phyloP scores from a whole-genome alignment of 192 early-diverging fungal genomes.

The Rhizophagus sp. region DNA sequence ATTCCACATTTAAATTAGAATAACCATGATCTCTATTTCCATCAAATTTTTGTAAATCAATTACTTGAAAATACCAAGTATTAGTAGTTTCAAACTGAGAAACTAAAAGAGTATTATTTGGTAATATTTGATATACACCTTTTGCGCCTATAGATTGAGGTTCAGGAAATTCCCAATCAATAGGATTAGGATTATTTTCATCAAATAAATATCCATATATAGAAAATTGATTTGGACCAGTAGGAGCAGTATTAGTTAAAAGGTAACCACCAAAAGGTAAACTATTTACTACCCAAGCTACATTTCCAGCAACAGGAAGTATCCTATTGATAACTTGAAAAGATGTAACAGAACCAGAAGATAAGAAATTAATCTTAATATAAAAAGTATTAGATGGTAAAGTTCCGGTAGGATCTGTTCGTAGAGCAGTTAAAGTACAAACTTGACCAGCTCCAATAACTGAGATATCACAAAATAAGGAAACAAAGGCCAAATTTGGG shows the following conservation, averaged over 20 bases:
- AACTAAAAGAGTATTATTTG: background rate
- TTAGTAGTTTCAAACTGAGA: background rate
- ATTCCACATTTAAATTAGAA: background rate
- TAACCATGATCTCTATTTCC: slow-evolving; percentile 3
- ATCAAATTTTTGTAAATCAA: background rate
- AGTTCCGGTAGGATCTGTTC: too few relatives aligned
- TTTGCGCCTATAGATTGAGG: background rate
- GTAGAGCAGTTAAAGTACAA: background rate
- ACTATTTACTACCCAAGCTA: background rate
- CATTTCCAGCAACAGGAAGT: background rate
- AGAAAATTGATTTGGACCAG: background rate
- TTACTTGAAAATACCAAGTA: background rate
- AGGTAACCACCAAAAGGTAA: background rate
- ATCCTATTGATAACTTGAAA: background rate
- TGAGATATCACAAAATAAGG: background rate
- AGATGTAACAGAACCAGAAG: background rate
- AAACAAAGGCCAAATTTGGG: background rate
- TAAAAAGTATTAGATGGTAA: background rate
- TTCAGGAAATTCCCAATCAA: background rate
- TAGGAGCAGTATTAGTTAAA: background rate
- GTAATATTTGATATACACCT: background rate
- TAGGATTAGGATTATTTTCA: background rate
- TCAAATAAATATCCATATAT: background rate
- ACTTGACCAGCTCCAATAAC: background rate
- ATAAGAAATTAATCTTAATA: background rate